Evolutionary conservation across 2,329 filamentous ascomycete species (phyloP).

Genomic region (Neofusicoccum ribis): DNA sequence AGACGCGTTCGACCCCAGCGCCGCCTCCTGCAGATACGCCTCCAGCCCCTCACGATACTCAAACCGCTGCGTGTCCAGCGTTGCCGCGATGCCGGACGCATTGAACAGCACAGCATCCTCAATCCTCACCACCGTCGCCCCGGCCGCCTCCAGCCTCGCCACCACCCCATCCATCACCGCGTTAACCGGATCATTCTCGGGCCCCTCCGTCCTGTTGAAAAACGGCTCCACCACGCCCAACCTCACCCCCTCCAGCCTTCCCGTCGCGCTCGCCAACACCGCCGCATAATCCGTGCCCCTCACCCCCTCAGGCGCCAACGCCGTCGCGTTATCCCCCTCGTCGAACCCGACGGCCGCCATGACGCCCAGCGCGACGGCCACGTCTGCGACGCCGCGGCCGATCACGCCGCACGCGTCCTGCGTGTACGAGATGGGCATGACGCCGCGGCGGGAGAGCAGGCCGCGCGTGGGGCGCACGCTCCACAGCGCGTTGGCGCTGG

Average conservation of each 20-base stretch:
- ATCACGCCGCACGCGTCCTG: constrained; percentile 61
- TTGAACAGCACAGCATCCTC: constrained; percentile 52
- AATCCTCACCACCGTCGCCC: constrained; percentile 55
- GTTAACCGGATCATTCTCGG: constrained; percentile 61
- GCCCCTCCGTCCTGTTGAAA: constrained; percentile 53
- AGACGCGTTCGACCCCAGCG: constrained; percentile 40
- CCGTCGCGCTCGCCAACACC: constrained; percentile 32
- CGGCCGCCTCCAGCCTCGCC: constrained; percentile 47
- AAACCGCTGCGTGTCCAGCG: constrained; percentile 60
- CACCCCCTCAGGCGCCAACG: constrained; percentile 45
- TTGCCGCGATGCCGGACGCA: constrained; percentile 47
- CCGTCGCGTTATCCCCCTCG: constrained; percentile 53
- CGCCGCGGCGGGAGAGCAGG: constrained; percentile 51
- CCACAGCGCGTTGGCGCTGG: constrained; percentile 61
- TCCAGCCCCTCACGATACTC: constrained; percentile 61
- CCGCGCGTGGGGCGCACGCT: constrained; percentile 60
- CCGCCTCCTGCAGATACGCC: constrained; percentile 48
- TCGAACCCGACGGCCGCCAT: constrained; percentile 57
- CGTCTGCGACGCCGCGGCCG: constrained; percentile 51
- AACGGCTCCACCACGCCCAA: constrained; percentile 58
- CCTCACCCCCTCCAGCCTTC: constrained; percentile 42
- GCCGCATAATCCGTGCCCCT: constrained; percentile 50
- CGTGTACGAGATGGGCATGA: constrained; percentile 58
- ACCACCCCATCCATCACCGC: constrained; percentile 52
- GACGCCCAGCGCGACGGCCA: constrained; percentile 53